Evolutionary conservation across 2,329 filamentous ascomycete genomes (phyloP), one percentile per base, ranked within the genome.

Genomic region (Sclerotinia nivalis): DNA sequence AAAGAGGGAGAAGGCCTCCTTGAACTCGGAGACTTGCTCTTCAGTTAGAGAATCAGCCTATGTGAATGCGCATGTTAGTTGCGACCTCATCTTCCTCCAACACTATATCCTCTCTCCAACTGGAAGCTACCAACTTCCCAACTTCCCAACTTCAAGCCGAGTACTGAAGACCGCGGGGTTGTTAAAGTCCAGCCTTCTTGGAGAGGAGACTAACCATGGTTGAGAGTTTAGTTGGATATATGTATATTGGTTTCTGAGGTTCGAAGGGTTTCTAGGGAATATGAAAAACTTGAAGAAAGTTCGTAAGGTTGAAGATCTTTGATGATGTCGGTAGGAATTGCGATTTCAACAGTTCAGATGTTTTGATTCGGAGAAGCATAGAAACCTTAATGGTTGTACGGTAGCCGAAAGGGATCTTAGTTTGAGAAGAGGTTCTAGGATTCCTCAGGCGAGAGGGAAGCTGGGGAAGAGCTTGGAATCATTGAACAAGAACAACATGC

Each of bases 11-110:
- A 99, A 99, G 69, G 96, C 96, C 87, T 99, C 96, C 92, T 98
- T 99, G 88, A 98, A 99, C 87, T 99, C 96, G 82, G 96, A 98
- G 82, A 99, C 96, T 89, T 99, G 96, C 86, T 99, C 96, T 88
- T 99, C 96, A 78, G 96, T 98, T 80, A 99, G 91, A 83, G 95
- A 95, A 83, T 99, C 96, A 82, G 95, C 95, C 95, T 98, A 82
- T 70, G 75, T 60, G 40, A 18, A 37, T 40, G 67, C 59, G 31
- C 61, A 43, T 70, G 50, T 76, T 73, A 74, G 73, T 65, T 55
- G 50, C 40, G 49, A 28, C 31, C 37, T 10, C 31, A 0, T 25
- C 28, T 34, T 45, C 18, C 37, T 45, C 37, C 37, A 25, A 25
- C 9, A 22, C 25, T 7, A 4, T 18, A 43, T 37, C 28, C 40